Percentiles rank a stretch among this genome's conserved stretches.
Conservation (phyloP, 345 rosid genomes). For the Salix brachista region DNA sequence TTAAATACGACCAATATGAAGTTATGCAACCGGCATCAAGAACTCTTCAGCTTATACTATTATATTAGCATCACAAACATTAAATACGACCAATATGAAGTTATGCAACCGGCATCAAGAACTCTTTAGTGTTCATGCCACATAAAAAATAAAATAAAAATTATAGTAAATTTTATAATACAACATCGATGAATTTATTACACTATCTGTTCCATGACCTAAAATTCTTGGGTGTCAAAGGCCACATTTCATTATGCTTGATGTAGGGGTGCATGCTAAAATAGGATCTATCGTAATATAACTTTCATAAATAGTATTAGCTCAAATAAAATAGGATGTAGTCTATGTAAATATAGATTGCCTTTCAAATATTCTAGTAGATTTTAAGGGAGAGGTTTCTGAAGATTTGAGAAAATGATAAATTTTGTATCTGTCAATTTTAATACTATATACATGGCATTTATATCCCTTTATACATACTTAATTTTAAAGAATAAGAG, state of each 20-base stretch:
- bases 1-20: background rate
- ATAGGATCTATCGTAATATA: background rate
- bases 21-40: background rate
- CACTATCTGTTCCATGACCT: background rate
- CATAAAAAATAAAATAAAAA: background rate
- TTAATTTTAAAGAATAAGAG: no score
- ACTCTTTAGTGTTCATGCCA: background rate
- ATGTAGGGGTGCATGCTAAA: background rate
- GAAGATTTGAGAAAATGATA: no score
- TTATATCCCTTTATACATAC: no score
- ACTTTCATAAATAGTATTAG: background rate
- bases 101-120: background rate
- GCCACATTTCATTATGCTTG: background rate
- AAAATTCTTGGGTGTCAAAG: background rate
- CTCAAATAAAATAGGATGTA: conserved; percentile 62
- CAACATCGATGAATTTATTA: background rate
- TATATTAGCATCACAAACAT: background rate
- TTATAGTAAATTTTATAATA: no score
- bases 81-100: background rate
- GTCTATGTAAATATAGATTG: conserved; percentile 80
- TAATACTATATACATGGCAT: no score
- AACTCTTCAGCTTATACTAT: background rate
- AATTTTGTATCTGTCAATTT: no score
- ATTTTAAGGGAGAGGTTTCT: conserved; percentile 54
- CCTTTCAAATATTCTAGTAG: conserved; percentile 42